Percentiles rank a stretch among this genome's conserved stretches.
These are phyloP conservation scores for Aspergillus cavernicola DNA, from an alignment of 495 filamentous ascomycete genomes.

Conservation along the genomic window DNA sequence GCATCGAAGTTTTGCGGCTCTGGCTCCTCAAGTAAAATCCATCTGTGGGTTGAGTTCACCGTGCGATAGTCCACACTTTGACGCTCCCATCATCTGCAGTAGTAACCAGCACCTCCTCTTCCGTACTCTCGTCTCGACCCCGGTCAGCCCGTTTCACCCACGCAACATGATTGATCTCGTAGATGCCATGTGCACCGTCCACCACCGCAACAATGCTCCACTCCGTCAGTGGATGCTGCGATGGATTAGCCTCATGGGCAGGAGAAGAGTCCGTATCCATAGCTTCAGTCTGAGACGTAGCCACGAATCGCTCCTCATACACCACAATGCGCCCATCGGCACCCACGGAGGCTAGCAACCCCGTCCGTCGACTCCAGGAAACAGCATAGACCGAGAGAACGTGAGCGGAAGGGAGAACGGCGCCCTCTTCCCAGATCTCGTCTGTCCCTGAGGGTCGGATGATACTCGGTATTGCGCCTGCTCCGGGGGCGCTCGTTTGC, in stretches of 20 bases:
- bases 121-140: slow-evolving; percentile 31
- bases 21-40: background rate
- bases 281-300: slow-evolving; percentile 13
- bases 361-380: slow-evolving; percentile 71
- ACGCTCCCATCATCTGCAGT: slow-evolving; percentile 80
- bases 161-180: slow-evolving; percentile 85
- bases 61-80: slow-evolving; percentile 60
- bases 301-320: slow-evolving; percentile 61
- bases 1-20: background rate
- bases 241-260: background rate
- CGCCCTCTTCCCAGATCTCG: slow-evolving; percentile 78
- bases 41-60: slow-evolving; percentile 19
- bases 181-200: slow-evolving; percentile 76
- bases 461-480: slow-evolving; percentile 63
- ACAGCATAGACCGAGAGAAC: slow-evolving; percentile 77
- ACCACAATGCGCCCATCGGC: slow-evolving; percentile 82
- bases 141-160: slow-evolving; percentile 59
- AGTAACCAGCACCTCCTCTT: slow-evolving; percentile 71
- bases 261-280: slow-evolving; percentile 35
- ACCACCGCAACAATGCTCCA: slow-evolving; percentile 68
- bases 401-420: slow-evolving; percentile 67
- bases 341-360: slow-evolving; percentile 75
- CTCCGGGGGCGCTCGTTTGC: slow-evolving; percentile 6
- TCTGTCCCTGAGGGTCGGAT: slow-evolving; percentile 65
- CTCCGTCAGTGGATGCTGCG: slow-evolving; percentile 35